phyloP scores from a whole-genome alignment of 2,329 filamentous ascomycete genomes.

The Catunica adiposa region DNA sequence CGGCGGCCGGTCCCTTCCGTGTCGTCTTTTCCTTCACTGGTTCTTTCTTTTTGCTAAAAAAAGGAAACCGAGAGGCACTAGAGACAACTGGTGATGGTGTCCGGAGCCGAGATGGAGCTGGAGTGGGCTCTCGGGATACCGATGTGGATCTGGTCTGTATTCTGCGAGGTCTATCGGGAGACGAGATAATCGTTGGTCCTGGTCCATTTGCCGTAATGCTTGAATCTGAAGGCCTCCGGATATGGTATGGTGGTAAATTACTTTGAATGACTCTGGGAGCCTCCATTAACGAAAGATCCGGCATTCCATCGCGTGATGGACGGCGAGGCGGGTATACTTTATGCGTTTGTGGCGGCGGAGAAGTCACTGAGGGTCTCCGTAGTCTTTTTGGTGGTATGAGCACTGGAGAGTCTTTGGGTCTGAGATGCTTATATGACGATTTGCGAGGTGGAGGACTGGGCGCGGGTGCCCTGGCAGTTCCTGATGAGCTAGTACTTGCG shows the following conservation, averaged over 20 bases:
- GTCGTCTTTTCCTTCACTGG: constrained; percentile 29
- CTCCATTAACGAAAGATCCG: constrained; percentile 37
- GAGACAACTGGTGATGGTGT: constrained; percentile 37
- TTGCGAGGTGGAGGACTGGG: neutral
- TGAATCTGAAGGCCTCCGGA: constrained; percentile 30
- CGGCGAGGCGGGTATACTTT: constrained; percentile 32
- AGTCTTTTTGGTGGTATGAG: constrained; percentile 20
- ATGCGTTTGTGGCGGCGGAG: neutral
- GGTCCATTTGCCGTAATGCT: constrained; percentile 16
- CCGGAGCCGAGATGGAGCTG: constrained; percentile 20
- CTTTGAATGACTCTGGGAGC: constrained; percentile 43
- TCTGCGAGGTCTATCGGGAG: neutral
- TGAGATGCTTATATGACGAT: constrained; percentile 24
- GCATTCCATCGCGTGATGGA: constrained; percentile 53
- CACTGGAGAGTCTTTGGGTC: constrained; percentile 42
- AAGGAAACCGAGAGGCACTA: constrained; percentile 51
- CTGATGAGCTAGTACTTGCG: neutral
- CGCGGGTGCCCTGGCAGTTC: constrained; percentile 23
- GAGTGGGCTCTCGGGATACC: constrained; percentile 2
- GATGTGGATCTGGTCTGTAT: neutral
- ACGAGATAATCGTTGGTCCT: constrained; percentile 16
- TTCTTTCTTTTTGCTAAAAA: constrained; percentile 60
- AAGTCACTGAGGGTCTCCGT: neutral
- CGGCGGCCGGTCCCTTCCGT: constrained; percentile 69
- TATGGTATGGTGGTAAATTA: constrained; percentile 36